Percentiles rank a stretch among this genome's conserved stretches.
Conservation (phyloP, 352 stramenopile genomes). For the Saprolegnia diclina region DNA sequence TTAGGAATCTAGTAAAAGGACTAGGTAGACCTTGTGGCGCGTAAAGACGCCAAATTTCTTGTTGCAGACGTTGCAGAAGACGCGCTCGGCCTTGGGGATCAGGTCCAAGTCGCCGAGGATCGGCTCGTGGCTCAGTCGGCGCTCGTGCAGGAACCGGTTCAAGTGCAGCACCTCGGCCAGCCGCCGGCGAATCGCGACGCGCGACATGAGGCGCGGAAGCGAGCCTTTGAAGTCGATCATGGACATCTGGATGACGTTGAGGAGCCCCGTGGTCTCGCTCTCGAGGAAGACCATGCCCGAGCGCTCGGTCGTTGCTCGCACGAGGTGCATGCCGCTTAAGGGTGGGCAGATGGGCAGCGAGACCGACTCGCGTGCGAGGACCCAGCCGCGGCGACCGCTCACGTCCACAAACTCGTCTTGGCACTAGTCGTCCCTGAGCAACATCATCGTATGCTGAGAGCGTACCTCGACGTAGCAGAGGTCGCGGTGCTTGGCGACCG, state of each 20-base stretch:
- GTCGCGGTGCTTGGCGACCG: constrained; percentile 36
- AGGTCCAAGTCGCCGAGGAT: constrained; percentile 59
- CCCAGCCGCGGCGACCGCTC: constrained; percentile 69
- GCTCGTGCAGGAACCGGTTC: constrained; percentile 25
- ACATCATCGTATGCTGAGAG: constrained; percentile 25
- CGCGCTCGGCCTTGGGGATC: constrained; percentile 74
- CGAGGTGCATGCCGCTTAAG: constrained; percentile 68
- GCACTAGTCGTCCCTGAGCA: constrained; percentile 75
- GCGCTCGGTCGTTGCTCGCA: constrained; percentile 75
- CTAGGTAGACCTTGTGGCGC: constrained; percentile 42
- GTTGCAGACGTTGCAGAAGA: constrained; percentile 63
- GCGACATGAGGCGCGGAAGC: constrained; percentile 19
- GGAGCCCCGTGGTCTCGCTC: constrained; percentile 55
- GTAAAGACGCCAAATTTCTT: constrained; percentile 81
- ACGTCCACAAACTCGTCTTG: constrained; percentile 82
- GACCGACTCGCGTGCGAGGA: constrained; percentile 79
- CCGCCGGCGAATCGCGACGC: neutral
- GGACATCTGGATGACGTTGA: constrained; percentile 79
- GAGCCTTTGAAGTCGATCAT: constrained; percentile 70
- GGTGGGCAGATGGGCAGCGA: constrained; percentile 73
- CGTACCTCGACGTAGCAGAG: constrained; percentile 26
- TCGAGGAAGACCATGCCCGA: constrained; percentile 82
- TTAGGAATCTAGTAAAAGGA: neutral
- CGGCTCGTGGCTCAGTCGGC: constrained; percentile 15
- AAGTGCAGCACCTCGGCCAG: constrained; percentile 18